Evolutionary conservation across 2,329 filamentous ascomycete species (phyloP), one percentile per base, ranked within the genome.

Genomic region (Thielaviopsis populi): DNA sequence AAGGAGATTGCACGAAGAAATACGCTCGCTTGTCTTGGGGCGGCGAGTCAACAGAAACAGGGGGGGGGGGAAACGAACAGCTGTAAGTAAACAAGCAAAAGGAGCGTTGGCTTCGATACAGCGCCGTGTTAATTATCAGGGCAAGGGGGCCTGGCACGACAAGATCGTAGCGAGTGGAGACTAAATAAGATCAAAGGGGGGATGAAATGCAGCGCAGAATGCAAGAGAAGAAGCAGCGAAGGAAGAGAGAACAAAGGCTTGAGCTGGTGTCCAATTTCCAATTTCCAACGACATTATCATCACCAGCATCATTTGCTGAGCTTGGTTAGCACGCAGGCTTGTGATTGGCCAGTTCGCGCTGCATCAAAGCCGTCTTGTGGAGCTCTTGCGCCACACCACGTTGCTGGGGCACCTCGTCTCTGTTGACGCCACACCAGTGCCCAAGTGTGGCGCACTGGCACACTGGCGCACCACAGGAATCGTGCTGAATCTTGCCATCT

Each of bases 31-130:
- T 15, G 41, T 13, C 11, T n/a, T 43, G 11, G 11, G 41, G 11
- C 41, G 41, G 22, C 59, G 50, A 61, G 59, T 46, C 63, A 59
- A 64, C 24, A 40, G 63, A 65, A 64, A 67, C 59, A 60, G 22
- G 15, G 13, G 63, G 46, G 30, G 61, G 27, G 48, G 15, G 13
- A 41, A 48, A 48, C 43, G 50, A 46, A 59, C 24, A 54, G 50
- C 50, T 54, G 50, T 30, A 54, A 54, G 50, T 59, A 40, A 63
- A 59, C 41, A 59, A 17, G 40, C 19, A 58, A 59, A 48, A 62
- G 33, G 46, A 62, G 48, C 19, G 48, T 53, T 62, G 48, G 19
- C 15, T 17, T 54, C 5, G 11, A 3, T 30, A 30, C 50, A 30
- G 24, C 22, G 27, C 13, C 15, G 27, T 54, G 24, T 54, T 54